Evolutionary conservation across 306 rosid genomes (phyloP).

Genomic region (Lotus japonicus): DNA sequence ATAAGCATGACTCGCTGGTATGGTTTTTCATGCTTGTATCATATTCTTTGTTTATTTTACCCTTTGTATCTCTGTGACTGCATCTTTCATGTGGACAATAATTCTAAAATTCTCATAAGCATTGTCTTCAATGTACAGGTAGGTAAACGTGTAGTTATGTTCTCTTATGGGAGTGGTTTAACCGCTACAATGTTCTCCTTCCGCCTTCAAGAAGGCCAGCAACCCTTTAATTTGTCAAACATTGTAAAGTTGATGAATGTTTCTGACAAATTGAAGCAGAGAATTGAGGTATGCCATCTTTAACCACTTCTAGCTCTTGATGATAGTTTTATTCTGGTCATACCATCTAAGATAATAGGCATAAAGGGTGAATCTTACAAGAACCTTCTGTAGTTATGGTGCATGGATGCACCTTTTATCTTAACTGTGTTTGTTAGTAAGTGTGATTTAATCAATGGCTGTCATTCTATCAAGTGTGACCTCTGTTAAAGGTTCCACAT

Average conservation of each 20-base stretch:
- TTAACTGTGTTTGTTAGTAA: neutral
- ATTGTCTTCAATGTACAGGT: constrained; percentile 35
- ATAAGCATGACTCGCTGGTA: constrained; percentile 54
- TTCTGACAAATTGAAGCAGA: constrained; percentile 62
- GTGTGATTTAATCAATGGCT: too few species aligned
- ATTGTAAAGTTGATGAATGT: constrained; percentile 57
- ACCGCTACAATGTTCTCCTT: constrained; percentile 80
- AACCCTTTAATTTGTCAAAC: constrained; percentile 67
- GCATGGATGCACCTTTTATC: neutral
- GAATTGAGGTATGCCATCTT: constrained; percentile 55
- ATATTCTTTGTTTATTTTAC: neutral
- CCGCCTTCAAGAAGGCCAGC: constrained; percentile 42
- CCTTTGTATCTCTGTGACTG: neutral
- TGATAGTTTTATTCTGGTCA: neutral
- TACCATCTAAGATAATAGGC: neutral
- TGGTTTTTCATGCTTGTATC: neutral
- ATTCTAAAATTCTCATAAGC: neutral
- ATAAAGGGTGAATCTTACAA: neutral
- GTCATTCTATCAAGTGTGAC: too few species aligned
- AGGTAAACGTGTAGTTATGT: constrained; percentile 60
- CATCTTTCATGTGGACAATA: too few species aligned
- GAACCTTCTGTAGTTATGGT: neutral
- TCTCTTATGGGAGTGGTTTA: constrained; percentile 85
- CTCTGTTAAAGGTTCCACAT: too few species aligned
- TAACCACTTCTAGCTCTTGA: neutral